Conservation (phyloP, 1,139 yeast species). For the Petasospora rhodanensis region DNA sequence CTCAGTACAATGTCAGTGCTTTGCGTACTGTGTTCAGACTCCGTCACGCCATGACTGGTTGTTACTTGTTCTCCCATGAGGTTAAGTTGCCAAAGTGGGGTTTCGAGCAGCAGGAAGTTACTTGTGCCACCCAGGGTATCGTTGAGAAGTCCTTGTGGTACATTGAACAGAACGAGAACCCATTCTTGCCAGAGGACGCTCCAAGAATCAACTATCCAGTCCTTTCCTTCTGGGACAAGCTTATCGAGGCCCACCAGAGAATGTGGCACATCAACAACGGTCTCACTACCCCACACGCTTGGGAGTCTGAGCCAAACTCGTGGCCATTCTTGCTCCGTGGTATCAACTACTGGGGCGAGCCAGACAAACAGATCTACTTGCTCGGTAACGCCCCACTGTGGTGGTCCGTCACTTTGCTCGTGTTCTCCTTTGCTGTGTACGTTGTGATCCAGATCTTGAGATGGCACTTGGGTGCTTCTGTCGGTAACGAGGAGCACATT, state of each 20-base stretch:
- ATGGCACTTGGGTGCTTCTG: slow-evolving; percentile 67
- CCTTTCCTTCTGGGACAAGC: slow-evolving; percentile 63
- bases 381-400: slow-evolving; percentile 88
- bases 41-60: slow-evolving; percentile 85
- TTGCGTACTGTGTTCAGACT: slow-evolving; percentile 81
- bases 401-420: slow-evolving; percentile 72
- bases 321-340: slow-evolving; percentile 94
- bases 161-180: slow-evolving; percentile 70
- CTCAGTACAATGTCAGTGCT: slow-evolving; percentile 66
- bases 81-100: slow-evolving; percentile 94
- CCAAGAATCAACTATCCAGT: slow-evolving; percentile 58
- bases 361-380: slow-evolving; percentile 75
- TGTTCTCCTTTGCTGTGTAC: slow-evolving; percentile 52
- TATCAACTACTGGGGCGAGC: slow-evolving; percentile 87
- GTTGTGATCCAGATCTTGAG: slow-evolving; percentile 52
- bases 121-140: slow-evolving; percentile 81
- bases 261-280: slow-evolving; percentile 94
- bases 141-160: slow-evolving; percentile 79
- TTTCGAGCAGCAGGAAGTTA: slow-evolving; percentile 93
- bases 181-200: slow-evolving; percentile 39
- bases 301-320: slow-evolving; percentile 81
- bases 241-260: slow-evolving; percentile 71
- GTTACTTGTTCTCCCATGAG: slow-evolving; percentile 82
- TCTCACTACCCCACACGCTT: slow-evolving; percentile 76
- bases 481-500: slow-evolving; percentile 50